phyloP scores from a whole-genome alignment of 177 flowering plant species.

The Vitis hybrid region DNA sequence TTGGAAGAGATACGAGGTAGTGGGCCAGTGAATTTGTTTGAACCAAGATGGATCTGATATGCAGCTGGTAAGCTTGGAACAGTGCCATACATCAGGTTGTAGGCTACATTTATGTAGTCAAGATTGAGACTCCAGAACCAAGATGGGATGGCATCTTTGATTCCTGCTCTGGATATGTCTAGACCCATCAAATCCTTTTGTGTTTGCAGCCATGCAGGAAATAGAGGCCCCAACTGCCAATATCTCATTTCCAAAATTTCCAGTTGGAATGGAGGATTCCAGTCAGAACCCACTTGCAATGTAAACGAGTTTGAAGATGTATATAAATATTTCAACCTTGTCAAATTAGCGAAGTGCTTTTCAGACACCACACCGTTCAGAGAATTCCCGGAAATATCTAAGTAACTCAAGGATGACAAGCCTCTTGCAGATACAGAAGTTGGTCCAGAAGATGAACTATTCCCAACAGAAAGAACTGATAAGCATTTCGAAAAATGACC shows the following conservation, averaged over 20 bases:
- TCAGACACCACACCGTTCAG: constrained; percentile 22
- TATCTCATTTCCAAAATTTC: background rate
- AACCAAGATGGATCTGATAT: too few relatives aligned
- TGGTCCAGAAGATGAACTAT: constrained; percentile 17
- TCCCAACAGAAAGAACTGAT: background rate
- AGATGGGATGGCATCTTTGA: constrained; percentile 16
- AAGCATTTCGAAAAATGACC: too few relatives aligned
- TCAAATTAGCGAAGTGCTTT: constrained; percentile 24
- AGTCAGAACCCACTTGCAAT: constrained; percentile 12
- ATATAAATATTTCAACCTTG: constrained; percentile 3
- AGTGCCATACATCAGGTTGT: too few relatives aligned
- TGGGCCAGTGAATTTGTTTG: too few relatives aligned
- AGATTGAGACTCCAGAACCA: constrained; percentile 18
- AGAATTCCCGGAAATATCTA: constrained; percentile 9
- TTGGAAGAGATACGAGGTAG: too few relatives aligned
- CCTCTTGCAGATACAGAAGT: constrained; percentile 1
- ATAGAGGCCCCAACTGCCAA: constrained; percentile 17
- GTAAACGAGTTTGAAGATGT: constrained; percentile 10
- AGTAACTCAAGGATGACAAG: background rate
- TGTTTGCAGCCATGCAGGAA: constrained; percentile 18
- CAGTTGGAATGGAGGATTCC: constrained; percentile 22
- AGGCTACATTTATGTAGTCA: too few relatives aligned
- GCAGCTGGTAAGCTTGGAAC: too few relatives aligned
- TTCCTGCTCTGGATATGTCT: constrained; percentile 12
- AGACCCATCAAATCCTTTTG: background rate